These are phyloP conservation scores for Pleurotus cornucopiae DNA, from an alignment of 768 basidiomycete species.

Conservation along the genomic window DNA sequence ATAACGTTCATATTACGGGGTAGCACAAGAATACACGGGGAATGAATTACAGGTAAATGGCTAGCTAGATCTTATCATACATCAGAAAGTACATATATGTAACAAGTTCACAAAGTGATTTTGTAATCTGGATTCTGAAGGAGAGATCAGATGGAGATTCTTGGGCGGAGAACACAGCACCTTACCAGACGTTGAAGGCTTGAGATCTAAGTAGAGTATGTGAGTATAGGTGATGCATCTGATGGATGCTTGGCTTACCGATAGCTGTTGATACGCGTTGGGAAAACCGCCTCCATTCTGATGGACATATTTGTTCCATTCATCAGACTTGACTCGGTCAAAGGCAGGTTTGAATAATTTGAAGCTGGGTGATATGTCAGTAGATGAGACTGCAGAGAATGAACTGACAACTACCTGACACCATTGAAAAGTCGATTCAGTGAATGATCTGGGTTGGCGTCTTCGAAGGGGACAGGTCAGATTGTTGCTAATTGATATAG, in stretches of 20 bases:
- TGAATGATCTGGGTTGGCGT: background rate
- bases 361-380: background rate
- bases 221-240: background rate
- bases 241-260: background rate
- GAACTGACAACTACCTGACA: background rate
- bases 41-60: too few relatives aligned
- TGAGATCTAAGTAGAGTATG: background rate
- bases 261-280: background rate
- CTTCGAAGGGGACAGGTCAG: background rate
- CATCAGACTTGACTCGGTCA: background rate
- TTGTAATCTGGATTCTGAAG: too few relatives aligned
- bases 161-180: background rate
- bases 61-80: too few relatives aligned
- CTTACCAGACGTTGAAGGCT: slow-evolving; percentile 2
- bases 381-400: background rate
- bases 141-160: too few relatives aligned
- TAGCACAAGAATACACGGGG: too few relatives aligned
- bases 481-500: background rate
- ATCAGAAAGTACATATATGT: too few relatives aligned
- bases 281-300: background rate
- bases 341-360: background rate
- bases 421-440: background rate
- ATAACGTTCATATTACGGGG: too few relatives aligned
- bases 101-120: too few relatives aligned
- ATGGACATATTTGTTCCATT: background rate